Conservation (phyloP, 495 filamentous ascomycete species). For the Trichoderma asperelloides region DNA sequence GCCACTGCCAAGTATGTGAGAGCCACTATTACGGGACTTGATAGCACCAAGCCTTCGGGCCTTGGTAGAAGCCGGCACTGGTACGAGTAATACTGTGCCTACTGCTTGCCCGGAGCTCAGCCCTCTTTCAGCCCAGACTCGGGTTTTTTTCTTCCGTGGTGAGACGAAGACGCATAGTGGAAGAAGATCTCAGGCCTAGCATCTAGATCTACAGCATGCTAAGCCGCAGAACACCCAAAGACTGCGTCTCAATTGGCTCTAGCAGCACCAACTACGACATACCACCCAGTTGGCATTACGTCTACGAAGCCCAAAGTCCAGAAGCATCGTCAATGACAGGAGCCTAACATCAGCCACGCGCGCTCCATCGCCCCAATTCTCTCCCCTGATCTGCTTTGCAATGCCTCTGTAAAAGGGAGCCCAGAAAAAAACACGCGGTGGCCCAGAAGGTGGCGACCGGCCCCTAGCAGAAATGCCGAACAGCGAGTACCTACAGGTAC, state of each 20-base stretch:
- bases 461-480: neutral
- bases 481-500: neutral
- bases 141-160: neutral
- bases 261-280: neutral
- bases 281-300: neutral
- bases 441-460: neutral
- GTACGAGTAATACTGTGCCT: neutral
- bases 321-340: neutral
- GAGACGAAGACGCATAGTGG: no score
- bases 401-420: neutral
- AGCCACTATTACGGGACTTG: neutral
- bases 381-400: neutral
- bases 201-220: neutral
- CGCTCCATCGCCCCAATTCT: neutral
- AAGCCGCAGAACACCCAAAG: no score
- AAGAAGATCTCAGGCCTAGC: neutral
- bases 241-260: no score
- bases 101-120: neutral
- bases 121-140: neutral
- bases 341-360: neutral
- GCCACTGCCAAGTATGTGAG: neutral
- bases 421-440: neutral
- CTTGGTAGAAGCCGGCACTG: neutral
- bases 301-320: neutral
- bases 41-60: neutral